Conservation (phyloP, 495 filamentous ascomycete genomes). For the Tuber umbilicatum region DNA sequence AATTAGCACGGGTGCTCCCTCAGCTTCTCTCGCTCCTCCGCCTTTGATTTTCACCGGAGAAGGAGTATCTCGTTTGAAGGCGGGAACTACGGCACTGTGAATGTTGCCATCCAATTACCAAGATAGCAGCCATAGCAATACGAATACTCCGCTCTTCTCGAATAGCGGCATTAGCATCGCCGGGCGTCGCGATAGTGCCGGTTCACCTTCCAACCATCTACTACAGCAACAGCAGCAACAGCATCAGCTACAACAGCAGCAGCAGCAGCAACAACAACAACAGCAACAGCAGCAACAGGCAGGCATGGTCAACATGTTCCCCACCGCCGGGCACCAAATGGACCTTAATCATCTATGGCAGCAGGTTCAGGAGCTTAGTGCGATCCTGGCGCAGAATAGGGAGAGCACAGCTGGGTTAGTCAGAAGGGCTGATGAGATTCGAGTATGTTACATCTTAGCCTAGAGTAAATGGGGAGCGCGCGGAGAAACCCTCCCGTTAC, state of each 20-base stretch:
- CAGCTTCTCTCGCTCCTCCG: not conserved
- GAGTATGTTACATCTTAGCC: constrained; percentile 27
- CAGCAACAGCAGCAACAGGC: no score
- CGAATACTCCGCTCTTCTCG: constrained; percentile 6
- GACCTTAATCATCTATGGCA: constrained; percentile 64
- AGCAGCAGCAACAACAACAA: constrained; percentile 31
- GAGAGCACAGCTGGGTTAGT: constrained; percentile 58
- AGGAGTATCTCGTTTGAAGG: not conserved
- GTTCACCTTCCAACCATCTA: constrained; percentile 16
- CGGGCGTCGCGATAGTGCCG: constrained; percentile 14
- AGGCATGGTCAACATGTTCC: constrained; percentile 49
- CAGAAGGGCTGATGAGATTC: constrained; percentile 45
- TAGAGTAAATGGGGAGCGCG: not conserved
- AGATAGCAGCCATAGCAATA: constrained; percentile 6
- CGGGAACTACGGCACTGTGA: constrained; percentile 2
- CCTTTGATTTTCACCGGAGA: not conserved
- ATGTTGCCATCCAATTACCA: constrained; percentile 14
- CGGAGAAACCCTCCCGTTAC: not conserved
- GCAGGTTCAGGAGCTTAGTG: constrained; percentile 59
- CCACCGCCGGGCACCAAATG: constrained; percentile 62
- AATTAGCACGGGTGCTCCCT: constrained; percentile 11
- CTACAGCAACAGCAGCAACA: constrained; percentile 31
- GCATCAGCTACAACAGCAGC: constrained; percentile 32
- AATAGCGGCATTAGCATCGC: not conserved
- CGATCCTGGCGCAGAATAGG: constrained; percentile 59